Evolutionary conservation across 106 monocot species (phyloP).

Genomic region (Phalaenopsis aphrodite): DNA sequence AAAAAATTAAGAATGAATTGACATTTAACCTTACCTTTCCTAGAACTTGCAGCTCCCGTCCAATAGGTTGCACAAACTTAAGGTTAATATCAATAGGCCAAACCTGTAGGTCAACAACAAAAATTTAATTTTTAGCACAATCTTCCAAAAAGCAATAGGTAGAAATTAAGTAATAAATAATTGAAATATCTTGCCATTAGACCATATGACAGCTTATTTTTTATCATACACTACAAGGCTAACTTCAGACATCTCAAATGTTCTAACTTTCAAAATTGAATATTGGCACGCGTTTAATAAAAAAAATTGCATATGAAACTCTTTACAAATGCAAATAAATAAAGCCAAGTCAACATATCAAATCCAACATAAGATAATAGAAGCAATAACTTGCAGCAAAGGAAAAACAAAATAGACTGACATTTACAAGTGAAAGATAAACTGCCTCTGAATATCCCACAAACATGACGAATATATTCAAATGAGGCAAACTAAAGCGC

Average conservation of each 20-base stretch:
- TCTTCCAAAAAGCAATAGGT: background rate
- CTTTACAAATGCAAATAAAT: too few relatives aligned
- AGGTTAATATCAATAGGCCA: slow-evolving; percentile 72
- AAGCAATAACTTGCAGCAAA: too few relatives aligned
- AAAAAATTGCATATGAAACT: too few relatives aligned
- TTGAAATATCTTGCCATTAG: background rate
- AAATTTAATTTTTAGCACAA: background rate
- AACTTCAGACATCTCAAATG: too few relatives aligned
- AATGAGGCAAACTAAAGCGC: too few relatives aligned
- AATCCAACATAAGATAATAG: too few relatives aligned
- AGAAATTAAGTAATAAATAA: background rate
- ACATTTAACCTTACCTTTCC: slow-evolving; percentile 53
- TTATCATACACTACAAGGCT: background rate
- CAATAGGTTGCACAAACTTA: slow-evolving; percentile 78
- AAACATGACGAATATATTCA: too few relatives aligned
- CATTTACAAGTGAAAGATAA: too few relatives aligned
- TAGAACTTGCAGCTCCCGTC: slow-evolving; percentile 50
- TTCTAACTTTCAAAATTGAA: background rate
- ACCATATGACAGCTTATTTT: background rate
- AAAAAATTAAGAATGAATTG: background rate
- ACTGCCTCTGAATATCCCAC: too few relatives aligned
- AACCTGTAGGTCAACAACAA: slow-evolving; percentile 27
- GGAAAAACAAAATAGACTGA: too few relatives aligned
- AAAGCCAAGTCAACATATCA: too few relatives aligned
- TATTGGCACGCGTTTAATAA: background rate